Evolutionary conservation across 202 grass and related monocot species (phyloP), one percentile per base, ranked within the genome.

Genomic region (Elaeis oleifera): DNA sequence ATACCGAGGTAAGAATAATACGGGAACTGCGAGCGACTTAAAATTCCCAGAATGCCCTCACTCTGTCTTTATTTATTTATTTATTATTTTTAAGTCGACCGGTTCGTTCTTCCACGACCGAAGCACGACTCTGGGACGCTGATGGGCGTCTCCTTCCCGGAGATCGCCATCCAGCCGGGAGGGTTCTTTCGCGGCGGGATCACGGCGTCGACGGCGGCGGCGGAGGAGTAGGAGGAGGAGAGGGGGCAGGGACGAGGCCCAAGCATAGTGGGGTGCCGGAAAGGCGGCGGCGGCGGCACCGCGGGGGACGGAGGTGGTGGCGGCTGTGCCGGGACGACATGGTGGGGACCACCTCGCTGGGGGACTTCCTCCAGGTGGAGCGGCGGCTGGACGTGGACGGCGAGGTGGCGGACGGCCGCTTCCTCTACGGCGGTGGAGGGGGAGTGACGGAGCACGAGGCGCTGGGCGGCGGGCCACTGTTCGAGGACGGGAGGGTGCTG

Each of bases 81-180:
- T 18, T 28, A 2, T 28, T 54, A 21, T 71, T 17, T 23, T 13
- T 15, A 39, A 99, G 94, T 99, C 94, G 29, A 99, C 88, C 23
- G 94, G 88, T 29, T 99, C 94, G n/a, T 99, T 99, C 94, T 99
- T 94, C 59, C 88, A 65, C 4, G 94, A 99, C 75, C 69, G 85
- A 44, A 94, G 94, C 77, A 99, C 88, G 36, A 94, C 85, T 58
- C 81, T 99, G 29, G 94, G 27, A 94, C 88, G 18, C 85, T 99
- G 49, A 99, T 99, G 88, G 94, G 94, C 48, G 82, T 99, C 63
- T 68, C 70, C 60, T 58, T 74, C 28, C 39, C 60, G 17, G 57
- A 51, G 6, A 16, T 56, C 18, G 71, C 80, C 8, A 19, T 53
- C 63, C 77, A 71, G 78, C 80, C 57, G 54, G 36, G 3, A 13